Base-by-base conservation (phyloP, 225 moss, liverwort and hornwort genomes). In the Rhytidiadelphus loreus region DNA sequence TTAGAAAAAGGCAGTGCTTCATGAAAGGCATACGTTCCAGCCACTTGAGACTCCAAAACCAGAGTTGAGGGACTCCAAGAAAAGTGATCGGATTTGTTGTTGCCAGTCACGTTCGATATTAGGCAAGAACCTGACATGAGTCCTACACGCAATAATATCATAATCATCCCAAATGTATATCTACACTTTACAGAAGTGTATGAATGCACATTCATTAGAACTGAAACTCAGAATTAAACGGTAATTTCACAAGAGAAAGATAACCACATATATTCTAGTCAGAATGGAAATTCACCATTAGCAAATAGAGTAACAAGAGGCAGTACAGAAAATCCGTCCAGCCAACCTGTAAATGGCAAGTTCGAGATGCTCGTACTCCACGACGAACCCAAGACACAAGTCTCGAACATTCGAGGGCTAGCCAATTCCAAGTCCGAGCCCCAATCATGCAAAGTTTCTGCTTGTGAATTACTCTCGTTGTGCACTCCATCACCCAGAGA, bases 391-490 rank as follows among this genome's bases (percentile, higher is more conserved):
- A 98, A 84, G 75, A 94, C 94, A 88, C 97, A 97, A 22, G 96
- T 89, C 88, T 97, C 96, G 85, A 98, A 94, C 93, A 97, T 94
- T 41, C 97, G 96, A 70, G 98, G 98, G 87, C 98, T 98, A 48
- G 98, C 98, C 78, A 98, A 90, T 92, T 97, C 98, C 41, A 98
- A 89, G 87, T 97, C 98, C 80, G 95, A 96, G 61, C 97, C 97
- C 98, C 98, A 98, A 91, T 98, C 97, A 82, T 97, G 97, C 75
- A 97, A 87, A 87, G 93, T 96, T 88, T 96, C 96, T 57, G 95
- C 86, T 92, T 96, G 97, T 69, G 92, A 80, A 90, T 84, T 93
- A 88, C 91, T 97, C 84, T 94, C 95, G 85, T 88, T 94, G 21
- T 92, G 95, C 89, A 95, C 72, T 80, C 92, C 96, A 64, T 92